Base-by-base conservation (phyloP, 177 flowering plant genomes). In the Vitis hybrid region DNA sequence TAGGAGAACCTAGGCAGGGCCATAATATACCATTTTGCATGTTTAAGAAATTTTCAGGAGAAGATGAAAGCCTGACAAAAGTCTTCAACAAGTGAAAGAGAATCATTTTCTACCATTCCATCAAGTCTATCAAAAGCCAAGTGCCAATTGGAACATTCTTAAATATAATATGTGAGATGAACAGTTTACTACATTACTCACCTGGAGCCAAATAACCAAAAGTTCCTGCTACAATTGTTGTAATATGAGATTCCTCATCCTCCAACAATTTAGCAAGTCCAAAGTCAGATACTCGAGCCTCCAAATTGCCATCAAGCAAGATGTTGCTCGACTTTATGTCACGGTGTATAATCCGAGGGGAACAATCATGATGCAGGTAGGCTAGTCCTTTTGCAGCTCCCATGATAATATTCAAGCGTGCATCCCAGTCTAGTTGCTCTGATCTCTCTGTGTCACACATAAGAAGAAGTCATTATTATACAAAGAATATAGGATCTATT, bases 181-280 rank as follows among this genome's bases (percentile, higher is more conserved):
- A 60, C 15, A 51, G 21, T 55, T 49, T 45, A 15, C 13, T 52
- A 68, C 23, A 60, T 34, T 49, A 52, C 79, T 69, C 82, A 95
- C 99, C 99, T 76, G 99, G 99, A 78, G 99, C 99, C 61, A 95
- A 79, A 81, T 95, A 95, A 56, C 99, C 99, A 78, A 95, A 95
- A 39, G 99, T 93, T 70, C 99, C 99, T 66, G 98, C 98, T 65
- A 93, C 98, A 79, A 95, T 95, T 19, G 99, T 95, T 19, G 99
- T 93, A 59, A 91, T 93, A 73, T 95, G 99, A 56, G 99, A 91
- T 84, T 93, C 92, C 74, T 93, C 97, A 82, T 95, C 99, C 78
- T 88, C 91, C 79, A 95, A 75, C 71, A 95, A 77, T 73, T 95
- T 95, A 68, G 99, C 98, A 51, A 95, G 93, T 77, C 99, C 99